Evolutionary conservation across 495 filamentous ascomycete species (phyloP).

Genomic region (Tetracladium marchalianum): DNA sequence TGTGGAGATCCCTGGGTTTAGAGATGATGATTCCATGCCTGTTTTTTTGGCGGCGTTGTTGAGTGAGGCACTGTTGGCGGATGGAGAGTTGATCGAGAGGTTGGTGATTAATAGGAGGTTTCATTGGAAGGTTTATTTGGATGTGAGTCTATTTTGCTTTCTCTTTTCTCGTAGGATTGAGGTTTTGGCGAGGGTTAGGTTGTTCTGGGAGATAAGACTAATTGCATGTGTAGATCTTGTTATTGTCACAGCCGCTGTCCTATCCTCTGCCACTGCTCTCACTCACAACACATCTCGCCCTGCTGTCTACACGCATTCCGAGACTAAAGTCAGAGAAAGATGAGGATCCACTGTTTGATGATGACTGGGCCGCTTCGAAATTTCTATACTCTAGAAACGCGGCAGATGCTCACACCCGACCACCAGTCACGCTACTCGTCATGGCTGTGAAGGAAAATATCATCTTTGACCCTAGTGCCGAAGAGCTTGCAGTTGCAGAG

Average conservation of each 20-base stretch:
- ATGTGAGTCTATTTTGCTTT: slow-evolving; percentile 48
- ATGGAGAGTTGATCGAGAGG: slow-evolving; percentile 55
- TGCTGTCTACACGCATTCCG: slow-evolving; percentile 78
- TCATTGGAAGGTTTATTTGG: slow-evolving; percentile 94
- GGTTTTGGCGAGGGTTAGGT: not conserved
- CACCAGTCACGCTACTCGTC: slow-evolving; percentile 83
- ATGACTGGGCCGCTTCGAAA: slow-evolving; percentile 83
- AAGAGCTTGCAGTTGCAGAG: slow-evolving; percentile 90
- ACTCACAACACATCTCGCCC: slow-evolving; percentile 90
- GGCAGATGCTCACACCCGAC: slow-evolving; percentile 29
- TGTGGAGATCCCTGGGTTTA: slow-evolving; percentile 74
- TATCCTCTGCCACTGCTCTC: slow-evolving; percentile 90
- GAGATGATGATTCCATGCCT: slow-evolving; percentile 85
- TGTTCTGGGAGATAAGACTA: not conserved
- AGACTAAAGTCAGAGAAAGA: slow-evolving; percentile 72
- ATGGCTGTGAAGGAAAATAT: slow-evolving; percentile 78
- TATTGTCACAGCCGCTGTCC: slow-evolving; percentile 82
- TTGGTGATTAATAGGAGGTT: slow-evolving; percentile 79
- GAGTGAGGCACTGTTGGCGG: slow-evolving; percentile 75
- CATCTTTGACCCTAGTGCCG: slow-evolving; percentile 83
- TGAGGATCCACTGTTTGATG: slow-evolving; percentile 96
- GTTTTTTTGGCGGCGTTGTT: slow-evolving; percentile 82
- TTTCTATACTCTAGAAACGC: slow-evolving; percentile 58
- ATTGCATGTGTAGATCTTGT: slow-evolving; percentile 54
- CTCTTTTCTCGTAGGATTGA: not conserved